These are phyloP conservation scores for Exutisphaerella laricina DNA, from an alignment of 2,329 filamentous ascomycete genomes.

Conservation along the genomic window DNA sequence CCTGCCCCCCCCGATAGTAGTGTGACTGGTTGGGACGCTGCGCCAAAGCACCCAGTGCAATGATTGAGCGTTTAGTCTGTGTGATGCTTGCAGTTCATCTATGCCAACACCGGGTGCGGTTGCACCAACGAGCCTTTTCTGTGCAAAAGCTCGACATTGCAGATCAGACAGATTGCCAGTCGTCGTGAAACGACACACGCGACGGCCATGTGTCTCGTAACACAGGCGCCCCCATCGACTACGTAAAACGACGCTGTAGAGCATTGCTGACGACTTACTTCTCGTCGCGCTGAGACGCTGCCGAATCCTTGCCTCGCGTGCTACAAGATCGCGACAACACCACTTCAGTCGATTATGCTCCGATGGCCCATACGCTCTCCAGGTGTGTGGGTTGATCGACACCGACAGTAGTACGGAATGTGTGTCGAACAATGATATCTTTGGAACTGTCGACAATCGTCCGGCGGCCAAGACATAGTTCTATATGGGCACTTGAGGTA, in stretches of 20 bases:
- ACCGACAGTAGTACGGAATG: too few species aligned
- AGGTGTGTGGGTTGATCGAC: too few species aligned
- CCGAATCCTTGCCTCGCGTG: not conserved
- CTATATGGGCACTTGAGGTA: too few species aligned
- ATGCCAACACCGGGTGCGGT: not conserved
- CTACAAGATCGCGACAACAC: not conserved
- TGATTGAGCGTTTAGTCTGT: not conserved
- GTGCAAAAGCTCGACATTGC: conserved; percentile 3
- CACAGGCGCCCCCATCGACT: too few species aligned
- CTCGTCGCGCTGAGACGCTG: conserved; percentile 1
- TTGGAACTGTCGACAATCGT: too few species aligned
- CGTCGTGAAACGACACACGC: conserved; percentile 4
- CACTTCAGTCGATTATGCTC: too few species aligned
- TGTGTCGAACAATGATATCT: too few species aligned
- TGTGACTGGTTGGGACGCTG: not conserved
- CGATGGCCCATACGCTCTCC: too few species aligned
- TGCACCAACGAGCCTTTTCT: conserved; percentile 1
- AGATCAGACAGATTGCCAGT: conserved; percentile 2
- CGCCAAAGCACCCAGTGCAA: not conserved
- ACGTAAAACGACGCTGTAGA: too few species aligned
- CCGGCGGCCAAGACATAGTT: too few species aligned
- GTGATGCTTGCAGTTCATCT: conserved; percentile 4
- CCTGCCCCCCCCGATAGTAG: too few species aligned
- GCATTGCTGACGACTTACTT: too few species aligned
- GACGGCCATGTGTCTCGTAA: conserved; percentile 7